Percentiles rank a stretch among this genome's conserved stretches.
Conservation (phyloP, 2,329 filamentous ascomycete genomes). For the Leptographium flavum region DNA sequence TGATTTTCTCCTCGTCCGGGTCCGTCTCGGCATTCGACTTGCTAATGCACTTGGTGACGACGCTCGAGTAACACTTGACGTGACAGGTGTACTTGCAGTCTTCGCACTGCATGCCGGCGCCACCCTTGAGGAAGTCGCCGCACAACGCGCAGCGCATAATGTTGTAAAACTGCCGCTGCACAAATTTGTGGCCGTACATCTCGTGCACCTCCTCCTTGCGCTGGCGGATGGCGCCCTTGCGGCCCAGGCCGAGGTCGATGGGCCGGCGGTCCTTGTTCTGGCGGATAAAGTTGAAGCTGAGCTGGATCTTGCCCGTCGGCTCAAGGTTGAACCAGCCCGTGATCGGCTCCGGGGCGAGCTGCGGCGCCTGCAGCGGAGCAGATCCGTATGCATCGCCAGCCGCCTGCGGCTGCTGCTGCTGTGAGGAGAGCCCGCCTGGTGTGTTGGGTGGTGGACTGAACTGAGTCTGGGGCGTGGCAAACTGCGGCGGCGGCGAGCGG, state of each 20-base stretch:
- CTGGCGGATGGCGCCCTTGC: slow-evolving; percentile 92
- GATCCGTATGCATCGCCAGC: slow-evolving; percentile 13
- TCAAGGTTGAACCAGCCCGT: slow-evolving; percentile 97
- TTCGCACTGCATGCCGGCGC: slow-evolving; percentile 96
- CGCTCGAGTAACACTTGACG: slow-evolving; percentile 89
- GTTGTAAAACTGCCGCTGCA: slow-evolving; percentile 98
- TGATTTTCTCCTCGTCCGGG: slow-evolving; percentile 98
- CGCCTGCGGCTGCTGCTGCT: slow-evolving; percentile 9
- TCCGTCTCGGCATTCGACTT: slow-evolving; percentile 98
- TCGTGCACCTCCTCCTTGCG: slow-evolving; percentile 97
- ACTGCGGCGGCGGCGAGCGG: slow-evolving; percentile 35
- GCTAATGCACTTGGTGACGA: slow-evolving; percentile 98
- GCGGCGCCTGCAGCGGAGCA: slow-evolving; percentile 24
- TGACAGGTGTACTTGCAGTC: slow-evolving; percentile 99
- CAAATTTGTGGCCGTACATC: slow-evolving; percentile 98
- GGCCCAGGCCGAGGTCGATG: slow-evolving; percentile 79
- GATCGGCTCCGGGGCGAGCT: slow-evolving; percentile 47
- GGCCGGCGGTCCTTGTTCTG: slow-evolving; percentile 70
- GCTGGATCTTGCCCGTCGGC: slow-evolving; percentile 80
- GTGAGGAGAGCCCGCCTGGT: slow-evolving; percentile 17
- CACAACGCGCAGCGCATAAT: slow-evolving; percentile 99
- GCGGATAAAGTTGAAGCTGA: slow-evolving; percentile 86
- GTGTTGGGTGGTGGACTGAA: slow-evolving; percentile 31
- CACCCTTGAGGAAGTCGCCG: slow-evolving; percentile 96
- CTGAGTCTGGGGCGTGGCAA: slow-evolving; percentile 34